Percentiles rank a stretch among this genome's conserved stretches.
These are phyloP conservation scores for Aspergillus arachidicola DNA, from an alignment of 2,329 filamentous ascomycete species.

Conservation along the genomic window DNA sequence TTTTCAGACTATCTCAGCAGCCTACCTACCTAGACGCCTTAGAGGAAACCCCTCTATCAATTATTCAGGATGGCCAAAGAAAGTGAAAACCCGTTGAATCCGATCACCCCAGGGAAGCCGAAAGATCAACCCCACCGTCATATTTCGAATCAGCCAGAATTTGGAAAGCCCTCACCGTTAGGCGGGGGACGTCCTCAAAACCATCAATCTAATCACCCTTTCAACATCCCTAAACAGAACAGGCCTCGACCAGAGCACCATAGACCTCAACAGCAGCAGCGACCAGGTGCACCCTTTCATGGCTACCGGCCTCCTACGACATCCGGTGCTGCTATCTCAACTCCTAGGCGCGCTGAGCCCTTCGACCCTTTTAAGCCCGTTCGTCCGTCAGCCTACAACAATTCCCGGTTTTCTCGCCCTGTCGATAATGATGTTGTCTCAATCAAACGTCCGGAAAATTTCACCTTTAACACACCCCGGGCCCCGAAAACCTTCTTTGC, in stretches of 20 bases:
- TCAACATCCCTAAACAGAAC: slow-evolving; percentile 56
- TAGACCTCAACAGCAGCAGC: slow-evolving; percentile 32
- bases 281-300: slow-evolving; percentile 23
- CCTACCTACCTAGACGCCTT: background rate
- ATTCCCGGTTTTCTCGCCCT: slow-evolving; percentile 25
- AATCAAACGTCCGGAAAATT: slow-evolving; percentile 54
- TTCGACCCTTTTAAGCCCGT: slow-evolving; percentile 46
- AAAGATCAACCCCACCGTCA: slow-evolving; percentile 37
- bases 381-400: slow-evolving; percentile 40
- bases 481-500: slow-evolving; percentile 57
- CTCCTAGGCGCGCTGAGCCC: slow-evolving; percentile 31
- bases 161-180: slow-evolving; percentile 62
- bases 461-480: slow-evolving; percentile 51
- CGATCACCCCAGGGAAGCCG: slow-evolving; percentile 38
- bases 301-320: slow-evolving; percentile 22
- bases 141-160: slow-evolving; percentile 51
- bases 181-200: slow-evolving; percentile 45
- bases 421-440: slow-evolving; percentile 41
- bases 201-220: slow-evolving; percentile 45
- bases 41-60: background rate
- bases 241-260: slow-evolving; percentile 55
- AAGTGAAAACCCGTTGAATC: slow-evolving; percentile 48
- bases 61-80: slow-evolving; percentile 53
- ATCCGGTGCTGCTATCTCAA: slow-evolving; percentile 23
- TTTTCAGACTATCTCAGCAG: background rate